These are phyloP conservation scores for Malus asiatica DNA, from an alignment of 306 rosid genomes.

Conservation along the genomic window DNA sequence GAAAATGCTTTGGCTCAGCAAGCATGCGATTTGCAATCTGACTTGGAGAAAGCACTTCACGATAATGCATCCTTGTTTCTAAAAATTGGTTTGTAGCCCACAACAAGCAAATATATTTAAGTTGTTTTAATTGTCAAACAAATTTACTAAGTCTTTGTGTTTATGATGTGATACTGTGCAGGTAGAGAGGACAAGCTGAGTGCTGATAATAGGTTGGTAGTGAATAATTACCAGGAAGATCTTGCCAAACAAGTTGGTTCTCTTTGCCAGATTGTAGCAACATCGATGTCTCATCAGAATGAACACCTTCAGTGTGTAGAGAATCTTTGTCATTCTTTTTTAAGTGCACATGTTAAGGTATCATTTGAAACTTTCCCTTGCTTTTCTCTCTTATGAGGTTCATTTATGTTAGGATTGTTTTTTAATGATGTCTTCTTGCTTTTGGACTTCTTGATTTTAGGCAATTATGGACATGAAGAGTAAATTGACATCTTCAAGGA, in stretches of 20 bases:
- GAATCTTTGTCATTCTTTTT: constrained; percentile 56
- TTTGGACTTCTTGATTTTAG: constrained; percentile 26
- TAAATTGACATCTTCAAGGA: constrained; percentile 54
- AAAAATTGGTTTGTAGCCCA: constrained; percentile 62
- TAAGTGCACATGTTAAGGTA: constrained; percentile 67
- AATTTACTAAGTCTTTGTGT: not conserved
- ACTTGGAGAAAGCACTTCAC: constrained; percentile 72
- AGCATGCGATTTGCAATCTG: constrained; percentile 67
- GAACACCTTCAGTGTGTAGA: constrained; percentile 76
- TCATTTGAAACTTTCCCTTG: not conserved
- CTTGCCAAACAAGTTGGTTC: constrained; percentile 66
- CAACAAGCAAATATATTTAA: not conserved
- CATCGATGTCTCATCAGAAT: constrained; percentile 56
- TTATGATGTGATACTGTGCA: constrained; percentile 9
- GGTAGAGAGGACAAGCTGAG: constrained; percentile 83
- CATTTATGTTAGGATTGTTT: not conserved
- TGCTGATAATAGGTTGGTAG: constrained; percentile 61
- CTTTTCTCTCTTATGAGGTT: not conserved
- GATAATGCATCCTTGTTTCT: constrained; percentile 66
- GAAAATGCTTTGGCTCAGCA: constrained; percentile 87
- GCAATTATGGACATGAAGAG: constrained; percentile 53
- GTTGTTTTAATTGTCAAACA: not conserved
- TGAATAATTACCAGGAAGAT: constrained; percentile 65
- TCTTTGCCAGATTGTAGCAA: constrained; percentile 59
- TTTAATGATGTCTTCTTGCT: not conserved